Conservation (phyloP, 2,329 filamentous ascomycete species). For the Allantophomopsis cytisporea region DNA sequence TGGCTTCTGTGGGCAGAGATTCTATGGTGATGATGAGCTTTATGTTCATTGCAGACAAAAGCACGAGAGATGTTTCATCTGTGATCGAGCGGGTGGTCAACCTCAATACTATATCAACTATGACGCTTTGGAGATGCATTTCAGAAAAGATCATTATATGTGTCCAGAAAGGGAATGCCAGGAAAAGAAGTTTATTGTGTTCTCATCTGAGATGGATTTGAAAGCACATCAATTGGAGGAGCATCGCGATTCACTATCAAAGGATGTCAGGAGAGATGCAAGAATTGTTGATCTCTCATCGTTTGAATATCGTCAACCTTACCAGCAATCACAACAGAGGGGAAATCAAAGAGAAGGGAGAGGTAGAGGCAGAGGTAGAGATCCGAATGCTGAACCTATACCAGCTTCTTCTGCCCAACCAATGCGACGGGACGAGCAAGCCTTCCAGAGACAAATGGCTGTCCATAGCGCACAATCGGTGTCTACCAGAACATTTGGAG, state of each 20-base stretch:
- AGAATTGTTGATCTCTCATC: conserved; percentile 74
- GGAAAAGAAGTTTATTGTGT: conserved; percentile 97
- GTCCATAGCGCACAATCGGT: conserved; percentile 80
- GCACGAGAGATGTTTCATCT: conserved; percentile 91
- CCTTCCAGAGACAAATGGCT: conserved; percentile 83
- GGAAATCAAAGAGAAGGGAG: conserved; percentile 26
- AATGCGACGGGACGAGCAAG: conserved; percentile 72
- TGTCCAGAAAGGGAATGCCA: conserved; percentile 78
- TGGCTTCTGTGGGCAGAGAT: conserved; percentile 79
- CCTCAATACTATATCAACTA: conserved; percentile 89
- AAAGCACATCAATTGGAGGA: conserved; percentile 83
- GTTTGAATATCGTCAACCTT: conserved; percentile 64
- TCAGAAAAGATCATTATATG: conserved; percentile 73
- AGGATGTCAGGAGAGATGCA: conserved; percentile 72
- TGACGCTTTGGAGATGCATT: conserved; percentile 73
- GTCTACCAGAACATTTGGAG: conserved; percentile 70
- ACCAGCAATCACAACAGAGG: conserved; percentile 35
- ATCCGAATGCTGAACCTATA: conserved; percentile 74
- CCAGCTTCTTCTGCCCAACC: conserved; percentile 68
- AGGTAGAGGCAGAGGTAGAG: conserved; percentile 53
- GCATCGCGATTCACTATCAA: conserved; percentile 69
- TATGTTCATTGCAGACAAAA: conserved; percentile 88
- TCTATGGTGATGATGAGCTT: conserved; percentile 92
- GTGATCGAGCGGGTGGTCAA: conserved; percentile 42
- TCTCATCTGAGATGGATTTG: conserved; percentile 85